Conservation (phyloP, 2,329 filamentous ascomycete genomes). For the Pseudocercospora fuligena region DNA sequence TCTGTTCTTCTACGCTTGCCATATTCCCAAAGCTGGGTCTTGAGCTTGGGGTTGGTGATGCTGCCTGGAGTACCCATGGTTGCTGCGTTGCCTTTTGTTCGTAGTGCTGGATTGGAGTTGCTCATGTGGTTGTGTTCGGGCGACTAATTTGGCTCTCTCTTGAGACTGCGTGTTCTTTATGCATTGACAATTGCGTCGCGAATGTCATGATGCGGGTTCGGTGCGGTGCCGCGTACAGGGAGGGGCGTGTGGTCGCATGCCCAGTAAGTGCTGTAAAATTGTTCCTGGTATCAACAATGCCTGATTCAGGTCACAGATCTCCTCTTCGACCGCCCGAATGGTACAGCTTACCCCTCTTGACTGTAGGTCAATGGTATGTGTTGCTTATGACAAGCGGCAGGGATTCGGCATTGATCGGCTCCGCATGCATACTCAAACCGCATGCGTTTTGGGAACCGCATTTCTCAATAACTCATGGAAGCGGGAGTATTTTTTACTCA, state of each 20-base stretch:
- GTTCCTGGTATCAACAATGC: background rate
- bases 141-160: background rate
- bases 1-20: slow-evolving; percentile 25
- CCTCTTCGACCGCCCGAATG: background rate
- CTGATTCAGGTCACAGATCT: background rate
- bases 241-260: background rate
- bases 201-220: background rate
- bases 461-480: background rate
- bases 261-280: background rate
- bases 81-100: background rate
- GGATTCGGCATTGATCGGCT: slow-evolving; percentile 1
- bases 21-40: slow-evolving; percentile 26
- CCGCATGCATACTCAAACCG: background rate
- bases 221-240: background rate
- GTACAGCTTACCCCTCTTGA: slow-evolving; percentile 1
- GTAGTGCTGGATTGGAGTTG: background rate
- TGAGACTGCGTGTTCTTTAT: background rate
- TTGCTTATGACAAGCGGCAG: background rate
- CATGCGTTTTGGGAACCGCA: background rate
- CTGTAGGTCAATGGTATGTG: background rate
- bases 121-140: background rate
- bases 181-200: background rate
- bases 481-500: background rate
- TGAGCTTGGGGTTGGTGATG: slow-evolving; percentile 17
- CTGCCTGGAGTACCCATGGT: background rate